Evolutionary conservation across 2,329 filamentous ascomycete genomes (phyloP).

Genomic region (Alternaria gansuensis): DNA sequence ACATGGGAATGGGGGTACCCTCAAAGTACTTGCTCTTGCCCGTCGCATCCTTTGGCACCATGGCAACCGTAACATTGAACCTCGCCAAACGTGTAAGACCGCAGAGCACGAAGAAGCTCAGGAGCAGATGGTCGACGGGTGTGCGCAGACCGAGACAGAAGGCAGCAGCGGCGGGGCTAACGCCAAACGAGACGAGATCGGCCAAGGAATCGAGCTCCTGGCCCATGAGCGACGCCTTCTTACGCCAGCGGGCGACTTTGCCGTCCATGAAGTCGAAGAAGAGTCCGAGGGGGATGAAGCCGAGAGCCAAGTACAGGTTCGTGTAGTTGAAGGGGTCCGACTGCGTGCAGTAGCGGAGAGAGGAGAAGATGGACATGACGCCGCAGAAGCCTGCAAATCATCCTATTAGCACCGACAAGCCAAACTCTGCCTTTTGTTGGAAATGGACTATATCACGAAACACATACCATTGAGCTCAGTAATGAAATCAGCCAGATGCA

Average conservation of each 20-base stretch:
- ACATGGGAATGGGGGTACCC: conserved; percentile 94
- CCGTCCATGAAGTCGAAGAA: conserved; percentile 99
- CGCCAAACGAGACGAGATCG: conserved; percentile 94
- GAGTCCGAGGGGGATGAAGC: conserved; percentile 82
- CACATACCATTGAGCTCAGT: conserved; percentile 76
- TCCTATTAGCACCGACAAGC: conserved; percentile 2
- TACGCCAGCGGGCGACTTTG: conserved; percentile 93
- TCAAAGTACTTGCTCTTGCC: conserved; percentile 97
- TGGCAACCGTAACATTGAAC: conserved; percentile 94
- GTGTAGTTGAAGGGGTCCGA: conserved; percentile 67
- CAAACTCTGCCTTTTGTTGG: no score
- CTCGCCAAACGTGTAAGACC: conserved; percentile 91
- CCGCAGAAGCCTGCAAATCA: conserved; percentile 75
- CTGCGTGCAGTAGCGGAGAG: conserved; percentile 88
- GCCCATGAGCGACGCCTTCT: conserved; percentile 97
- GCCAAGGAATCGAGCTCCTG: conserved; percentile 96
- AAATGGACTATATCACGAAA: not conserved
- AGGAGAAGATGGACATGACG: conserved; percentile 95
- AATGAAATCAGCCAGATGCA: conserved; percentile 85
- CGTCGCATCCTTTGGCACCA: conserved; percentile 87
- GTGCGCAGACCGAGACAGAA: conserved; percentile 91
- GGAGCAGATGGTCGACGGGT: conserved; percentile 77
- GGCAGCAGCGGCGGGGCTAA: conserved; percentile 85
- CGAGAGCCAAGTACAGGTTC: conserved; percentile 83
- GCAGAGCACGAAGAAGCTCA: conserved; percentile 92